Evolutionary conservation across 2,329 filamentous ascomycete genomes (phyloP), one percentile per base, ranked within the genome.

Genomic region (Neopestalotiopsis sp.): DNA sequence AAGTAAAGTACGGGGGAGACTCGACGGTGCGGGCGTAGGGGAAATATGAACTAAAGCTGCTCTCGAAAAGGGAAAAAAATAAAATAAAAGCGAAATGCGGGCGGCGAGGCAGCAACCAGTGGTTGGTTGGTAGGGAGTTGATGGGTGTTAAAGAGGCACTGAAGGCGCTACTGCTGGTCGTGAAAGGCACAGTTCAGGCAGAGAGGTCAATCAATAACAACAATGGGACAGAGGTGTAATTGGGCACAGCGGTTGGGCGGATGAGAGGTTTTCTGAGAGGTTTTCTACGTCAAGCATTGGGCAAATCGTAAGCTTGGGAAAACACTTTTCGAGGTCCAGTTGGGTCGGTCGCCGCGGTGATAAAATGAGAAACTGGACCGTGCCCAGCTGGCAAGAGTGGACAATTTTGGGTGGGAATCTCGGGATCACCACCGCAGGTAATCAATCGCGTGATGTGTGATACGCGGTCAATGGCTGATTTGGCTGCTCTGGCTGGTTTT

Each of bases 291-390:
- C 7, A 28, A 64, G 61, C 61, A 28, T 49, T 28, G n/a, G 38
- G 32, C 52, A 13, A 38, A 24, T 24, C 30, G 14, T 30, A 60
- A 40, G 49, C n/a, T n/a, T 52, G 6, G 45, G 45, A 17, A 67
- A 67, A 67, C 58, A 56, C 40, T 67, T 67, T 57, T 38, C 32
- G 32, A 24, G 65, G 14, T 38, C 65, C 65, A 67, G 60, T 57
- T 56, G 52, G 17, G 61, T 52, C 58, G 32, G 56, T 67, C 65
- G 32, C 65, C 65, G 42, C 65, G 65, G 65, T 67, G 65, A 67
- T 67, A 67, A 67, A 67, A 59, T 67, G 65, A 60, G 28, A 42
- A 20, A 17, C 42, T 65, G 62, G 62, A 60, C 65, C 65, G 52
- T 67, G 65, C 52, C 58, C 57, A 30, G 57, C 45, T 28, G 34